phyloP scores from a whole-genome alignment of 1,284 basidiomycete genomes.

The Marasmius tenuissimus region DNA sequence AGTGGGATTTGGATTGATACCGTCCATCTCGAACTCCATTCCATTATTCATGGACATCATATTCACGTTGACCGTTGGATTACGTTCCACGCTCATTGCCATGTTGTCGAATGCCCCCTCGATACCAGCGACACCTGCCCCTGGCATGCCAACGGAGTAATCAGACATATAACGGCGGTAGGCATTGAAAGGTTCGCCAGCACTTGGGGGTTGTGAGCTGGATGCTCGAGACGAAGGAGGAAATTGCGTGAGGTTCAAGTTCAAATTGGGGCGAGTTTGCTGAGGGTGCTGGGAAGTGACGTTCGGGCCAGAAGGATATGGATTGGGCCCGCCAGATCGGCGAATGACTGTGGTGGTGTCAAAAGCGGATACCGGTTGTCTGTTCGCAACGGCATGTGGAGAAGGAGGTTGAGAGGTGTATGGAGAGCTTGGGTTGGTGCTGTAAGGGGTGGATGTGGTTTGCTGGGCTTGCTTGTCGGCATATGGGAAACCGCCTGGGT shows the following conservation, averaged over 20 bases:
- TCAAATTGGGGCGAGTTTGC: slow-evolving; percentile 13
- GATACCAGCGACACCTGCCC: slow-evolving; percentile 32
- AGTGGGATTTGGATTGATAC: slow-evolving; percentile 14
- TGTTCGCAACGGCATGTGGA: slow-evolving; percentile 19
- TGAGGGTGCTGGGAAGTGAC: not conserved
- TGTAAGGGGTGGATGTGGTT: not conserved
- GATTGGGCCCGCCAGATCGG: not conserved
- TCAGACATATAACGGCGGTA: slow-evolving; percentile 59
- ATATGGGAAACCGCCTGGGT: slow-evolving; percentile 13
- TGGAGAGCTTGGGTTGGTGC: slow-evolving; percentile 20
- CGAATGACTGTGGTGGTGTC: slow-evolving; percentile 21
- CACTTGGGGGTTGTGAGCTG: slow-evolving; percentile 29
- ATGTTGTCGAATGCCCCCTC: slow-evolving; percentile 27
- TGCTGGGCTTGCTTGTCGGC: not conserved
- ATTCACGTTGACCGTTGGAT: not conserved
- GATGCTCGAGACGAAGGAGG: slow-evolving; percentile 21
- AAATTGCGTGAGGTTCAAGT: slow-evolving; percentile 24
- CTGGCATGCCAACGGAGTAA: slow-evolving; percentile 63
- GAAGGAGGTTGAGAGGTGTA: slow-evolving; percentile 36
- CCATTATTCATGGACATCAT: slow-evolving; percentile 1
- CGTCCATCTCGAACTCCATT: slow-evolving; percentile 24
- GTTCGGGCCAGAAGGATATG: not conserved
- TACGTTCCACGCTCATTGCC: slow-evolving; percentile 8
- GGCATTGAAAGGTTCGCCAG: slow-evolving; percentile 47
- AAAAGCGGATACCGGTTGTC: slow-evolving; percentile 17